phyloP scores from a whole-genome alignment of 441 rosid species.

The Gossypium lobatum region DNA sequence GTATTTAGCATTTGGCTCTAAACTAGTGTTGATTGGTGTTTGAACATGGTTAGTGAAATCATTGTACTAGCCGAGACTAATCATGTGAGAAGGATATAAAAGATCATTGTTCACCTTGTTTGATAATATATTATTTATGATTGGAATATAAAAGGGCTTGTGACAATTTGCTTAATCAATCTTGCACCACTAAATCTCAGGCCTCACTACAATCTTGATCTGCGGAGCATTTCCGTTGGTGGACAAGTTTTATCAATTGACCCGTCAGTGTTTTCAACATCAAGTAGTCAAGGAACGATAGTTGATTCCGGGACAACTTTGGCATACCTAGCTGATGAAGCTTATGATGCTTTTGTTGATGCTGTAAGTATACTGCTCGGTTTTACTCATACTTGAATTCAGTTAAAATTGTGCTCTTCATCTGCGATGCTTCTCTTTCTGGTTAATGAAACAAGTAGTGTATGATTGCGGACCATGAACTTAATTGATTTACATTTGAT shows the following conservation, averaged over 20 bases:
- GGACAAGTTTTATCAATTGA: conserved; percentile 60
- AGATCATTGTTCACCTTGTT: background rate
- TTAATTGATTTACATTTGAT: background rate
- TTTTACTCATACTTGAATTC: background rate
- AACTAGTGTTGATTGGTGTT: background rate
- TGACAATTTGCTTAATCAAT: conserved; percentile 24
- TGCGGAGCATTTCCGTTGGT: conserved; percentile 75
- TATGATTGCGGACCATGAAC: background rate
- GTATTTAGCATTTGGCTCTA: background rate
- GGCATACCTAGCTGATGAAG: conserved; percentile 82
- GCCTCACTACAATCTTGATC: conserved; percentile 88
- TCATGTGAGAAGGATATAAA: background rate
- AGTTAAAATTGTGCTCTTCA: background rate
- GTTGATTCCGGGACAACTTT: conserved; percentile 92
- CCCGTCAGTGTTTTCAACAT: conserved; percentile 63
- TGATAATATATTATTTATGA: background rate
- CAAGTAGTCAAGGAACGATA: conserved; percentile 74
- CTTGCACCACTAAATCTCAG: conserved; percentile 37
- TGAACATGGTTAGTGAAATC: background rate
- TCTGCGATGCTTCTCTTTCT: background rate
- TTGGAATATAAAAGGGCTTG: background rate
- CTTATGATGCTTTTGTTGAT: conserved; percentile 58
- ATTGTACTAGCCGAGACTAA: background rate
- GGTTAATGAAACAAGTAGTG: background rate
- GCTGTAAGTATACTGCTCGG: conserved; percentile 55